Evolutionary conservation across 1,139 yeast genomes (phyloP), one percentile per base, ranked within the genome.

Genomic region (Cylindricascospora bacillispora): DNA sequence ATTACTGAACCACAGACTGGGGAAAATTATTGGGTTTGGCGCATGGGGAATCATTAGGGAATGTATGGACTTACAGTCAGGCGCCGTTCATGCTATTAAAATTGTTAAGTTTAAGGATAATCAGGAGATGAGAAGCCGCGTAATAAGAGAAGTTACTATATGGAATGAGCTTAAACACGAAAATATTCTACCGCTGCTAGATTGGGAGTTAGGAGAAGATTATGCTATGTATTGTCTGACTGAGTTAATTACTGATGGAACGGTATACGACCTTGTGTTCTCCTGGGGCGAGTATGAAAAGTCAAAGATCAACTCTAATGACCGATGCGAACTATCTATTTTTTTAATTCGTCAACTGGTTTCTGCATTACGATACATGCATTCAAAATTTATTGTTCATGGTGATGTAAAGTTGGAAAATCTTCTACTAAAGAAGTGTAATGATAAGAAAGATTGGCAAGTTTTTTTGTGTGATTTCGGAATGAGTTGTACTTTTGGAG

Each of bases 11-110:
- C 72, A 75, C 56, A 67, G 60, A 24, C 49, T 79, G 24, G 94
- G 93, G 0, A 73, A 72, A 41, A 68, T 78, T n/a, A 75, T 85
- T 39, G 95, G 95, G 1, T 72, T 70, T 48, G 97, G 97, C 6
- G 93, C 95, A 0, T 85, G 92, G 79, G 93, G 94, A 3, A 70
- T 79, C 20, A 79, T 86, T n/a, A 61, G 93, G 36, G 92, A 80
- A 50, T 82, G 92, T 38, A 49, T 47, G 22, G 52, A 56, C 35
- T 53, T 52, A 13, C 33, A 51, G 47, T 45, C 57, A 28, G 74
- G 74, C 1, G 56, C 58, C 5, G 56, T 65, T 1, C 65, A 68
- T 39, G 95, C 95, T 1, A 73, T 83, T 45, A 85, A 85, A 51
- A 74, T 85, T 26, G 85, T 85, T 19, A 67, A 70, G 36, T 60